Evolutionary conservation across 805 yeast species (phyloP).

Genomic region (Torulaspora microellipsoides): DNA sequence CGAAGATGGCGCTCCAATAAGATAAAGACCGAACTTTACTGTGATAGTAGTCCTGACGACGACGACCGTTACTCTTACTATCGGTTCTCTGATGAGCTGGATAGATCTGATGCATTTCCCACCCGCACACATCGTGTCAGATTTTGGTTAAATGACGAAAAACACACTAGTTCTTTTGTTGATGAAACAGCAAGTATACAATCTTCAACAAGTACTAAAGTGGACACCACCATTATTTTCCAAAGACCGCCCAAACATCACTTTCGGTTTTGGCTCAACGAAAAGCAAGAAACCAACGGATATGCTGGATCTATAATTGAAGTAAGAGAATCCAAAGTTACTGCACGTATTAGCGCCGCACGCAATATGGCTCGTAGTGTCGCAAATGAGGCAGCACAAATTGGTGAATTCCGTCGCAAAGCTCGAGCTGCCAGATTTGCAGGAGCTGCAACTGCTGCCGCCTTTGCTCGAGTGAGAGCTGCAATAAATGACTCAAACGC

Average conservation of each 20-base stretch:
- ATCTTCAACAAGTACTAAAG: not conserved
- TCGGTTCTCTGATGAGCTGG: no score
- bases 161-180: not conserved
- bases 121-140: conserved; percentile 5
- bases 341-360: conserved; percentile 14
- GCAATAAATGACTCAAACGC: conserved; percentile 9
- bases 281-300: not conserved
- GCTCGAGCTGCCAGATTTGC: conserved; percentile 6
- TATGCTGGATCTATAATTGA: conserved; percentile 8
- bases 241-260: conserved; percentile 3
- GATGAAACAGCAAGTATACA: not conserved
- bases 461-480: conserved; percentile 7
- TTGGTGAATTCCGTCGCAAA: conserved; percentile 4
- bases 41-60: no score
- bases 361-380: conserved; percentile 11
- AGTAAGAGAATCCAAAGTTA: conserved; percentile 9
- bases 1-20: no score
- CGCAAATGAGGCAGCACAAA: conserved; percentile 11
- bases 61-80: no score
- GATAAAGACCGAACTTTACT: no score
- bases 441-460: conserved; percentile 14
- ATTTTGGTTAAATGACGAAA: conserved; percentile 1
- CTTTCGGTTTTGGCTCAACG: conserved; percentile 8
- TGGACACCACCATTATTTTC: conserved; percentile 1
- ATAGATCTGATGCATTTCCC: not conserved